Base-by-base conservation (phyloP, 1,284 basidiomycete genomes). In the Cystobasidium pallidum region DNA sequence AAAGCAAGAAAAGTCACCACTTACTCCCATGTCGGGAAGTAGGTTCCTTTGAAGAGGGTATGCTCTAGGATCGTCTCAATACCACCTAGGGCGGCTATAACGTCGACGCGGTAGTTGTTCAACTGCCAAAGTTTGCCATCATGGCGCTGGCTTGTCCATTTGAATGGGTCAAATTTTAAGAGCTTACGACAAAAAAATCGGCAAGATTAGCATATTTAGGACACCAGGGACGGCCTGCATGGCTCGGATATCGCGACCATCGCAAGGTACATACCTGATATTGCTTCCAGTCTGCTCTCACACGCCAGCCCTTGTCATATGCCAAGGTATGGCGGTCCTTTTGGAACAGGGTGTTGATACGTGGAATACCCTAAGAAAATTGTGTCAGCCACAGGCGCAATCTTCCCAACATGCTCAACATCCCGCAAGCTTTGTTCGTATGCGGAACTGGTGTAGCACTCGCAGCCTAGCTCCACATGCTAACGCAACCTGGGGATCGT, bases 61-160 rank as follows among this genome's bases (percentile, higher is more conserved):
- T 99, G 96, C 82, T 98, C 94, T 28, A 98, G 84, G 54, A 75
- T 72, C 36, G 94, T 93, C 82, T 99, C 95, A 19, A 96, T 92
- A 86, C 94, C 94, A 76, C 96, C 96, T 17, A 99, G 85, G 8
- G 96, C 96, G 6, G 55, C 51, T 1, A 71, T 99, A 51, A 98
- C 93, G 81, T 99, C 96, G 58, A 99, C 94, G 76, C 95, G 92
- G 83, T 98, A 99, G 81, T 94, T 94, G 84, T 98, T 98, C 73
- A 99, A 84, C 78, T 97, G 92, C 93, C 95, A 98, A 3, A 99
- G 84, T 82, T 98, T 97, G 72, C 96, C 95, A 78, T 99, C 96
- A 79, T 99, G 96, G 15, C 95, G 88, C 80, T 97, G 93, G 26
- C 91, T 94, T 11, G 95, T 99, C 95, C 96, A 99, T 88, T 45